Conservation (phyloP, 83 land plant species). For the Isoetes engelmannii region DNA sequence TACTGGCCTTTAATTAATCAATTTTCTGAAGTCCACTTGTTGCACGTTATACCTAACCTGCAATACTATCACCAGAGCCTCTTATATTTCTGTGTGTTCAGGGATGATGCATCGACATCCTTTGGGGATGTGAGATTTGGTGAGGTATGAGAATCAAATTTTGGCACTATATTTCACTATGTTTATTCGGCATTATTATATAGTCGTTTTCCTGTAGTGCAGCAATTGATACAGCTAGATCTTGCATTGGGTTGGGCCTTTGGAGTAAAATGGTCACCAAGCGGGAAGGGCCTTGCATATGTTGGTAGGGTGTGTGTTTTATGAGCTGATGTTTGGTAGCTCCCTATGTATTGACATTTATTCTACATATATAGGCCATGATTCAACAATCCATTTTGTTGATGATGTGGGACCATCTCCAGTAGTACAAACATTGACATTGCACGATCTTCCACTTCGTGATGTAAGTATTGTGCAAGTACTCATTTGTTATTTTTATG, state of each 20-base stretch:
- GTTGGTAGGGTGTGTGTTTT: constrained; percentile 56
- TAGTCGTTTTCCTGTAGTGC: constrained; percentile 16
- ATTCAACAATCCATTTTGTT: constrained; percentile 86
- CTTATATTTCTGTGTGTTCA: constrained; percentile 3
- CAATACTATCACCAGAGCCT: too few relatives aligned
- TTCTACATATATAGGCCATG: constrained; percentile 56
- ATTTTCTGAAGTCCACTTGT: too few relatives aligned
- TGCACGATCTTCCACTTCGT: constrained; percentile 89
- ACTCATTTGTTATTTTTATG: constrained; percentile 17
- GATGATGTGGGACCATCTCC: constrained; percentile 88
- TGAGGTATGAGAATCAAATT: constrained; percentile 48
- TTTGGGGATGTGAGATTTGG: constrained; percentile 85
- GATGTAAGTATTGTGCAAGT: constrained; percentile 79
- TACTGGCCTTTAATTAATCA: too few relatives aligned
- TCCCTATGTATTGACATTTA: background rate
- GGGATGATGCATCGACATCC: constrained; percentile 47
- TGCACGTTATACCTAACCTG: too few relatives aligned
- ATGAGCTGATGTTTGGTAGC: background rate
- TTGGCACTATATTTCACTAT: background rate
- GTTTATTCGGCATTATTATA: background rate
- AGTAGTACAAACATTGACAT: constrained; percentile 64
- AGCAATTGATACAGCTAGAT: constrained; percentile 93
- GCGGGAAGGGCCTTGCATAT: constrained; percentile 88
- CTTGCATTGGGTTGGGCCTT: constrained; percentile 90
- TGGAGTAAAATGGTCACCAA: constrained; percentile 95